A percentile compares a stretch with the other conserved stretches of the same genome.
Conservation (phyloP, 768 basidiomycete genomes). For the Mycena capillaripes region DNA sequence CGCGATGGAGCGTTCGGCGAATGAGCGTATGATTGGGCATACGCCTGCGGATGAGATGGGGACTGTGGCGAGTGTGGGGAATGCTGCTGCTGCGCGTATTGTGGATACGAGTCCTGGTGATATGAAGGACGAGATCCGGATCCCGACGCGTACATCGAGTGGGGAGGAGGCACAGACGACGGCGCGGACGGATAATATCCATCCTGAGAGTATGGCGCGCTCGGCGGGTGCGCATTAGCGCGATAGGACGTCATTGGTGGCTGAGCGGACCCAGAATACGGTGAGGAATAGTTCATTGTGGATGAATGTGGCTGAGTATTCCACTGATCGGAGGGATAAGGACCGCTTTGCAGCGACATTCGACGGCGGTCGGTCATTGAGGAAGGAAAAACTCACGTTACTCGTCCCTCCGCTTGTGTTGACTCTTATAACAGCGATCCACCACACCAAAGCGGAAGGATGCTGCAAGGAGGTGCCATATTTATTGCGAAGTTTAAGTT, state of each 20-base stretch:
- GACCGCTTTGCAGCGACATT: conserved; percentile 46
- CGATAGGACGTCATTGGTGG: conserved; percentile 27
- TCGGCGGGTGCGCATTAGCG: conserved; percentile 23
- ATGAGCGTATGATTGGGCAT: conserved; percentile 35
- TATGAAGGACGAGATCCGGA: conserved; percentile 48
- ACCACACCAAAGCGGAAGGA: conserved; percentile 35
- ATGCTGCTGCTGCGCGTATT: conserved; percentile 43
- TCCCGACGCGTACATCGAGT: conserved; percentile 40
- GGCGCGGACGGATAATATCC: conserved; percentile 36
- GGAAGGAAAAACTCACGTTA: conserved; percentile 25
- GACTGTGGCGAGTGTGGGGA: conserved; percentile 51
- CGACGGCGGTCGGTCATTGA: conserved; percentile 49
- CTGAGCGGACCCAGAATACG: conserved; percentile 24
- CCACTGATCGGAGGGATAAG: conserved; percentile 53
- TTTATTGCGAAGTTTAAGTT: conserved; percentile 25
- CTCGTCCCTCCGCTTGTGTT: conserved; percentile 41
- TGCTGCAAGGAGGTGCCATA: conserved; percentile 26
- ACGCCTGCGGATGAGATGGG: conserved; percentile 42
- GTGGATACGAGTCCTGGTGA: conserved; percentile 47
- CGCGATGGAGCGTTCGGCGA: conserved; percentile 47
- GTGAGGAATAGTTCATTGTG: conserved; percentile 42
- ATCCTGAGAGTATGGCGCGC: conserved; percentile 37
- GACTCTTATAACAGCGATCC: conserved; percentile 41
- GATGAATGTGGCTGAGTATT: conserved; percentile 45
- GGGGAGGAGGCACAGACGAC: conserved; percentile 34